Percentiles rank a stretch among this genome's conserved stretches.
Evolutionary conservation across 768 basidiomycete species (phyloP).

Genomic region (Trametes cubensis): DNA sequence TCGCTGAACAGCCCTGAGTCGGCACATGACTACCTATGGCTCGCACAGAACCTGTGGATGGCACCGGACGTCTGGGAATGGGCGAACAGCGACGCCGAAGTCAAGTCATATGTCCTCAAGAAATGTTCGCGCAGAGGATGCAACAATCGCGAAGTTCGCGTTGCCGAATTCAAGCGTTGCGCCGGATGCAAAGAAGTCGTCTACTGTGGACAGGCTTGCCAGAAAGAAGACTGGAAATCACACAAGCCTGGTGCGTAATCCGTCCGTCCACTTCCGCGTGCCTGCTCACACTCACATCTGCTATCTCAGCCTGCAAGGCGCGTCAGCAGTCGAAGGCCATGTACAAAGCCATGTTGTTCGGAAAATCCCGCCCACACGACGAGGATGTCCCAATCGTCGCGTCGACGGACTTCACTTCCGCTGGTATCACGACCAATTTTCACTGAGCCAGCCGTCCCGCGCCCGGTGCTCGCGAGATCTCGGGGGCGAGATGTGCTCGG

Average conservation of each 20-base stretch:
- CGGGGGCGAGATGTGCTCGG: conserved; percentile 12
- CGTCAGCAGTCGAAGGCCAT: conserved; percentile 18
- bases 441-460: conserved; percentile 8
- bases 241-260: conserved; percentile 31
- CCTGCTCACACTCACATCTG: neutral
- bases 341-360: conserved; percentile 14
- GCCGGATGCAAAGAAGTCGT: conserved; percentile 39
- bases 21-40: conserved; percentile 50
- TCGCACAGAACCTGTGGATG: conserved; percentile 50
- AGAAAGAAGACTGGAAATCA: conserved; percentile 36
- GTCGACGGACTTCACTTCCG: conserved; percentile 23
- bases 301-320: conserved; percentile 16
- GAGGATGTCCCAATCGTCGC: conserved; percentile 15
- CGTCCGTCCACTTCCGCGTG: neutral
- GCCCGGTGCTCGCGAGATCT: conserved; percentile 6
- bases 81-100: conserved; percentile 41
- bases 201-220: conserved; percentile 36
- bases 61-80: conserved; percentile 46
- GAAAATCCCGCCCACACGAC: conserved; percentile 1
- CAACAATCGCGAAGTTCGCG: conserved; percentile 34
- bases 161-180: conserved; percentile 46
- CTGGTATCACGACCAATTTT: conserved; percentile 21
- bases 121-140: conserved; percentile 39
- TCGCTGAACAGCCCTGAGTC: conserved; percentile 44
- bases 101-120: conserved; percentile 38